Percentiles rank a stretch among this genome's conserved stretches.
Evolutionary conservation across 768 basidiomycete genomes (phyloP).

Genomic region (Phanerochaete sordida): DNA sequence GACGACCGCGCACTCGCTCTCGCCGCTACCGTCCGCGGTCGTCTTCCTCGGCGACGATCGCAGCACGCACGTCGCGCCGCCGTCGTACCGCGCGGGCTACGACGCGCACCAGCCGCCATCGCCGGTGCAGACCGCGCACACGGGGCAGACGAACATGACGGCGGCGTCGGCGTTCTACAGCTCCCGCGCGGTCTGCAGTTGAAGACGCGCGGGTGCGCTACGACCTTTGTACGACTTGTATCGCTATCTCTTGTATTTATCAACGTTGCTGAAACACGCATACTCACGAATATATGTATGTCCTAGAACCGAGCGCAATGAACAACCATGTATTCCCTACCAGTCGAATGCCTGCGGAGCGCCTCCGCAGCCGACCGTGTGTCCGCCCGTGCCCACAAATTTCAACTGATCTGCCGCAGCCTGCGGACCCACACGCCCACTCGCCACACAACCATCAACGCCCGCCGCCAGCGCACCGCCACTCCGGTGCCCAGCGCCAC

Average conservation of each 20-base stretch:
- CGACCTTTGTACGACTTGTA: too few relatives aligned
- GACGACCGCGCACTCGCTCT: neutral
- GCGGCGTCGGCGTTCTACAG: neutral
- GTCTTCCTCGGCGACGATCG: neutral
- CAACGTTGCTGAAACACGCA: too few relatives aligned
- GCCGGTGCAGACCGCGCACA: neutral
- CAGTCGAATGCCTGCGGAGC: too few relatives aligned
- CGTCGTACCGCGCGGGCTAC: neutral
- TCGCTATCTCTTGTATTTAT: too few relatives aligned
- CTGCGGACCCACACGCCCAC: too few relatives aligned
- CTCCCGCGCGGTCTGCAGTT: neutral
- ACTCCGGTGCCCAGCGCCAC: neutral
- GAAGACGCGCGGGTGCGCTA: neutral
- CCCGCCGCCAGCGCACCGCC: neutral
- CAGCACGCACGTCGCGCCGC: neutral
- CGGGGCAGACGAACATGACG: neutral
- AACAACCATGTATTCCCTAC: too few relatives aligned
- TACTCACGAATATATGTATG: too few relatives aligned
- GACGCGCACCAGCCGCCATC: neutral
- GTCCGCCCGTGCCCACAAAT: too few relatives aligned
- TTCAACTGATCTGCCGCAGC: too few relatives aligned
- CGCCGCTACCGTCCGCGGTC: neutral
- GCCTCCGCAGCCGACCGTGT: too few relatives aligned
- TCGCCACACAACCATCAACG: too few relatives aligned
- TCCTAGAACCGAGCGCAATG: too few relatives aligned